Conservation (phyloP, 139 green algal genomes). For the Trebouxia sp. region DNA sequence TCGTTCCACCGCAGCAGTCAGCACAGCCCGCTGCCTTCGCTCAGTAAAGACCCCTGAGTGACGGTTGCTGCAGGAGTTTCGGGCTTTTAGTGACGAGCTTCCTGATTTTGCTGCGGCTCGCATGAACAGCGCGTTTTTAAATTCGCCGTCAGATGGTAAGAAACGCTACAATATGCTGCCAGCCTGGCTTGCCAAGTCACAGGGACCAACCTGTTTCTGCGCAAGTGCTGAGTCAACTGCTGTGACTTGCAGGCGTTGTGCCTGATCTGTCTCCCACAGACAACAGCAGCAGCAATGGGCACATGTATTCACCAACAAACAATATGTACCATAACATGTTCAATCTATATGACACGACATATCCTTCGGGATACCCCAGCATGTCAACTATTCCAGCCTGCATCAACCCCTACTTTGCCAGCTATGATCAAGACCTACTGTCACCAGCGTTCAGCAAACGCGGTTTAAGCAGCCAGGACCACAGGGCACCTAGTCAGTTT, state of each 20-base stretch:
- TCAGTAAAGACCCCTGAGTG: too few species aligned
- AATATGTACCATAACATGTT: background rate
- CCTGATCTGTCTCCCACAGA: conserved; percentile 3
- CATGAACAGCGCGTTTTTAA: background rate
- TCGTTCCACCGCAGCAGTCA: too few species aligned
- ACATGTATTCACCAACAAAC: background rate
- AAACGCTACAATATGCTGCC: background rate
- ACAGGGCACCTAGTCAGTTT: background rate
- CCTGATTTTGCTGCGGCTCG: background rate
- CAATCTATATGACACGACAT: background rate
- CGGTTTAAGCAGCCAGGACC: background rate
- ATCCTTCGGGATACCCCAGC: background rate
- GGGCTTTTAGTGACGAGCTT: background rate
- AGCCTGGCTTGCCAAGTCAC: background rate
- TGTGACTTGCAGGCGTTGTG: background rate
- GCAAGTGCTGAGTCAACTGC: background rate
- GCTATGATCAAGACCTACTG: conserved; percentile 18
- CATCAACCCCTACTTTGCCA: conserved; percentile 18
- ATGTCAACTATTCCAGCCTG: background rate
- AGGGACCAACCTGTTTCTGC: background rate
- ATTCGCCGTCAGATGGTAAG: conserved; percentile 6
- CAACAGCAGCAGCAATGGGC: background rate
- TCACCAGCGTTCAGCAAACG: conserved; percentile 10
- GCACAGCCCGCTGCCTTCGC: too few species aligned
- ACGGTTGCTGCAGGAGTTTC: background rate